Evolutionary conservation across 345 rosid genomes (phyloP).

Genomic region (Raphanus raphanistrum): DNA sequence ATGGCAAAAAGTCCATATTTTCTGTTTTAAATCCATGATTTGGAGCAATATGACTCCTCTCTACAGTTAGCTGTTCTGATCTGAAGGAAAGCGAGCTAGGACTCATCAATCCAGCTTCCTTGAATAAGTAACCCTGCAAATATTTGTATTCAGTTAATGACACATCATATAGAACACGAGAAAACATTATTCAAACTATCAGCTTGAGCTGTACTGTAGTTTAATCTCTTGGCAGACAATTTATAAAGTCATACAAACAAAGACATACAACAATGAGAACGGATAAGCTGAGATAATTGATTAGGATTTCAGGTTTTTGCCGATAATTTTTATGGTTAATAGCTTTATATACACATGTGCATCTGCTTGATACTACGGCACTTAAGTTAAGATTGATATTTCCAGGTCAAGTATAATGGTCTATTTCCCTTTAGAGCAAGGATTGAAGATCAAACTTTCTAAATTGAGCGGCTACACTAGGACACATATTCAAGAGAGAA

Average conservation of each 20-base stretch:
- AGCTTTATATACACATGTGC: constrained; percentile 11
- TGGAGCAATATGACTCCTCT: constrained; percentile 37
- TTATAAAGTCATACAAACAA: constrained; percentile 2
- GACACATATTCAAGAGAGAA: background rate
- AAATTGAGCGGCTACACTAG: background rate
- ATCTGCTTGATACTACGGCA: constrained; percentile 21
- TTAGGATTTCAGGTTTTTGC: constrained; percentile 12
- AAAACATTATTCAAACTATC: background rate
- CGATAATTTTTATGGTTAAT: constrained; percentile 1
- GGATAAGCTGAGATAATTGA: background rate
- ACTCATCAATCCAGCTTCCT: constrained; percentile 44
- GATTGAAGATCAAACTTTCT: background rate
- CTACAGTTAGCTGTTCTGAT: constrained; percentile 35
- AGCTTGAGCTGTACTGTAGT: constrained; percentile 12
- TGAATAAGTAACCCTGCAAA: constrained; percentile 42
- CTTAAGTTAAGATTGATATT: constrained; percentile 12
- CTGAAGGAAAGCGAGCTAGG: constrained; percentile 35
- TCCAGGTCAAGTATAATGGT: background rate
- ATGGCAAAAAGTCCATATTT: constrained; percentile 36
- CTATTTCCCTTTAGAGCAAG: constrained; percentile 2
- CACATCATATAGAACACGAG: constrained; percentile 14
- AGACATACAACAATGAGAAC: background rate
- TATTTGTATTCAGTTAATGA: constrained; percentile 17
- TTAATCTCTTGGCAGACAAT: constrained; percentile 10
- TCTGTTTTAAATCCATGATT: constrained; percentile 32